These are phyloP conservation scores for Aureobasidium sp. DNA, from an alignment of 2,329 filamentous ascomycete genomes.

Conservation along the genomic window DNA sequence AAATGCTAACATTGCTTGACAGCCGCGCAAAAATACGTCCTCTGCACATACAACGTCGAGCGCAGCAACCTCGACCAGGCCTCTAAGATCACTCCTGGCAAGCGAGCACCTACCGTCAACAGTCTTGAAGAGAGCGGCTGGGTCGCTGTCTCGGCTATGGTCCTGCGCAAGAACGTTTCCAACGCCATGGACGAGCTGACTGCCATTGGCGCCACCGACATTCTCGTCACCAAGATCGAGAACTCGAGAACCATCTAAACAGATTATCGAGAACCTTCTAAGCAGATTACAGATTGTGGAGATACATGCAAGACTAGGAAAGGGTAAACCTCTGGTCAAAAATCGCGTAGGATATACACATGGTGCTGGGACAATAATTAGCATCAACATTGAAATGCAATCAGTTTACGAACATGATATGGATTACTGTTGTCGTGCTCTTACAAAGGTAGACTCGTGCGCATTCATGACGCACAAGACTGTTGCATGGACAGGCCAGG, in stretches of 20 bases:
- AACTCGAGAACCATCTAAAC: constrained; percentile 56
- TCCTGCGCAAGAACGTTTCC: constrained; percentile 78
- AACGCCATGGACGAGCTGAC: constrained; percentile 79
- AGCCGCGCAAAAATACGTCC: constrained; percentile 84
- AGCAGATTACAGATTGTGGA: not conserved
- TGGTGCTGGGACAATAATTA: not conserved
- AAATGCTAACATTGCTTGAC: not conserved
- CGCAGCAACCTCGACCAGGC: constrained; percentile 61
- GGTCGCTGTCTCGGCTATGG: constrained; percentile 94
- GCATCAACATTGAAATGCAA: not conserved
- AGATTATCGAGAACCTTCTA: constrained; percentile 44
- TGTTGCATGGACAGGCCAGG: too few relatives aligned
- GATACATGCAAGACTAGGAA: not conserved
- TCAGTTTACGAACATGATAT: not conserved
- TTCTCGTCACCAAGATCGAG: constrained; percentile 77
- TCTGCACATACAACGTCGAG: constrained; percentile 94
- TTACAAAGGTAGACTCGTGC: too few relatives aligned
- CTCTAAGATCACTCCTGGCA: constrained; percentile 78
- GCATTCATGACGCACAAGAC: too few relatives aligned
- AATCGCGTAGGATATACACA: not conserved
- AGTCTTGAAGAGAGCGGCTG: constrained; percentile 79
- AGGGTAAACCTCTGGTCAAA: not conserved
- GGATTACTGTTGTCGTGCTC: too few relatives aligned
- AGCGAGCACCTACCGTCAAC: constrained; percentile 88
- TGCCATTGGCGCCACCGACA: constrained; percentile 71